Percentiles rank a stretch among this genome's conserved stretches.
Evolutionary conservation across 768 basidiomycete species (phyloP).

Genomic region (Pholiota molesta): DNA sequence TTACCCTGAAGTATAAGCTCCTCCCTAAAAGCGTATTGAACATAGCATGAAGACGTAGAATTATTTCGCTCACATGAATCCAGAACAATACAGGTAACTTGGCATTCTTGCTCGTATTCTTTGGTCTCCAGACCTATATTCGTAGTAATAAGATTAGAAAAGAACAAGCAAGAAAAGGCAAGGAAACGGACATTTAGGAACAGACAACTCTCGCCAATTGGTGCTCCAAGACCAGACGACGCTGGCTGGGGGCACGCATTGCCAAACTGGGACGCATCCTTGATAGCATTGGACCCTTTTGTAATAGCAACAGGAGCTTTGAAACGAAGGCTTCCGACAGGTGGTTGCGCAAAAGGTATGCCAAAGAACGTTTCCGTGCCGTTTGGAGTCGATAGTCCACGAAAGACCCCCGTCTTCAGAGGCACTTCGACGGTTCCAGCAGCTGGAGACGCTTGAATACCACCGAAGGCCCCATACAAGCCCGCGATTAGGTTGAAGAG

Average conservation of each 20-base stretch:
- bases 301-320: slow-evolving; percentile 52
- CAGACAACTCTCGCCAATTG: slow-evolving; percentile 57
- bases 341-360: slow-evolving; percentile 61
- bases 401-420: slow-evolving; percentile 48
- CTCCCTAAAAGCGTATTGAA: slow-evolving; percentile 38
- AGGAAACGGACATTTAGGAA: slow-evolving; percentile 46
- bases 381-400: slow-evolving; percentile 43
- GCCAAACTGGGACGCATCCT: slow-evolving; percentile 51
- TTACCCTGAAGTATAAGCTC: slow-evolving; percentile 48
- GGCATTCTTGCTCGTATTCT: slow-evolving; percentile 25
- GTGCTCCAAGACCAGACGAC: slow-evolving; percentile 38
- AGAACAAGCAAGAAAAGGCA: not conserved
- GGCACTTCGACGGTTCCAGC: slow-evolving; percentile 37
- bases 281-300: slow-evolving; percentile 29
- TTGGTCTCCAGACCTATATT: slow-evolving; percentile 39
- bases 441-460: slow-evolving; percentile 13
- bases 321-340: slow-evolving; percentile 58
- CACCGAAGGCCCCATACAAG: slow-evolving; percentile 7
- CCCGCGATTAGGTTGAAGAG: slow-evolving; percentile 8
- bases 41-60: not conserved
- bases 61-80: slow-evolving; percentile 33
- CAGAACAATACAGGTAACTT: slow-evolving; percentile 41
- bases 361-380: slow-evolving; percentile 62
- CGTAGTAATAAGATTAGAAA: not conserved
- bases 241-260: slow-evolving; percentile 58